phyloP scores from a whole-genome alignment of 805 yeast genomes.

The Yueomyces sinensis region DNA sequence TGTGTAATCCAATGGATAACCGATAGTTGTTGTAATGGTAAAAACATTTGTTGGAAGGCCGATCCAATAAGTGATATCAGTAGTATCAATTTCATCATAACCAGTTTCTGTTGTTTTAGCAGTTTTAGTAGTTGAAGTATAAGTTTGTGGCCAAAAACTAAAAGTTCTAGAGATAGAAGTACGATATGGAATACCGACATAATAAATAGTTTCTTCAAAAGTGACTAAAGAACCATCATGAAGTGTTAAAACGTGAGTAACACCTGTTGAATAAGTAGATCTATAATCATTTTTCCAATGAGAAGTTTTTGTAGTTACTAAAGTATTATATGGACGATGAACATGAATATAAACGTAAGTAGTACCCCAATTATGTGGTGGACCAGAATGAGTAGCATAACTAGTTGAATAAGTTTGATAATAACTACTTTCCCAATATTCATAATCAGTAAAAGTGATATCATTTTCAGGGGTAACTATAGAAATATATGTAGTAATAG shows the following conservation, averaged over 20 bases:
- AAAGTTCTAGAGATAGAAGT: neutral
- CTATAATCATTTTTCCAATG: neutral
- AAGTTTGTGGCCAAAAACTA: neutral
- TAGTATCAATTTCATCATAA: neutral
- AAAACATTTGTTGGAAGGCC: neutral
- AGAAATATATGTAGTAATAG: neutral
- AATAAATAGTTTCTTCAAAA: conserved; percentile 1
- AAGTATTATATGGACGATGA: neutral
- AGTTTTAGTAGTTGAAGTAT: conserved; percentile 1
- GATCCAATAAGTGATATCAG: conserved; percentile 1
- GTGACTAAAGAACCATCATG: conserved; percentile 1
- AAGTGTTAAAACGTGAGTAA: neutral
- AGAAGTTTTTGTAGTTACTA: neutral
- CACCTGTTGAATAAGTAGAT: conserved; percentile 1
- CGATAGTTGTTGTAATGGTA: neutral
- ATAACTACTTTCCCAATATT: neutral
- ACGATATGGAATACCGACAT: conserved; percentile 2
- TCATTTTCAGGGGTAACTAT: neutral
- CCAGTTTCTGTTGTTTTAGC: conserved; percentile 1
- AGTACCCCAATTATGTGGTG: neutral
- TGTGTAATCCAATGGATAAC: neutral
- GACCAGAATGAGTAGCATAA: neutral
- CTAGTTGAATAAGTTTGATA: conserved; percentile 1
- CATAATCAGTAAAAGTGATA: neutral
- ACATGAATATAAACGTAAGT: neutral